phyloP scores from a whole-genome alignment of 306 rosid genomes.

The Ochetophila trinervis region DNA sequence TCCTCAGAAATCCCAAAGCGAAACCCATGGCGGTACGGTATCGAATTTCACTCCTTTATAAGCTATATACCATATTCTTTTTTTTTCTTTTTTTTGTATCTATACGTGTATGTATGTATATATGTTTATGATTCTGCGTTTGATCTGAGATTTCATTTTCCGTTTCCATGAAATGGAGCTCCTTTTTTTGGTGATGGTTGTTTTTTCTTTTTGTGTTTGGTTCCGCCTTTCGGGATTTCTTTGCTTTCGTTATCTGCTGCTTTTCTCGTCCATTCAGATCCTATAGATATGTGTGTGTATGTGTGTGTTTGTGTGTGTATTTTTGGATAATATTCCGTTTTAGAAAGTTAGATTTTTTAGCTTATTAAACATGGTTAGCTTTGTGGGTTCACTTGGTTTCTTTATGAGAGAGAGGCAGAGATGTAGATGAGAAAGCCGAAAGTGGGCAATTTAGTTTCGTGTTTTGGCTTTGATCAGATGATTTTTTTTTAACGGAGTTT shows the following conservation, averaged over 20 bases:
- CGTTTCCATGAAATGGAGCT: not conserved
- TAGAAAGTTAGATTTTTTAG: too few relatives aligned
- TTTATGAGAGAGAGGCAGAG: too few relatives aligned
- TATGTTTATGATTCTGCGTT: not conserved
- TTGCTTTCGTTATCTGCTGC: not conserved
- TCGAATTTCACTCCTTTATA: not conserved
- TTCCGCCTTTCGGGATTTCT: not conserved
- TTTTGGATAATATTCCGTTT: too few relatives aligned
- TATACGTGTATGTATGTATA: not conserved
- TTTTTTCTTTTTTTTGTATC: not conserved
- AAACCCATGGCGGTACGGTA: conserved; percentile 43
- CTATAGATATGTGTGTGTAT: too few relatives aligned
- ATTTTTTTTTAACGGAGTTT: too few relatives aligned
- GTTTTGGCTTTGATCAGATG: too few relatives aligned
- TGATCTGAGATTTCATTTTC: conserved; percentile 14
- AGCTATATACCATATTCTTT: not conserved
- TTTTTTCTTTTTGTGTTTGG: not conserved
- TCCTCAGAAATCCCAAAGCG: not conserved
- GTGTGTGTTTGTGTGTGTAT: not conserved
- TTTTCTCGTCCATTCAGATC: not conserved
- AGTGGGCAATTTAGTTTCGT: too few relatives aligned
- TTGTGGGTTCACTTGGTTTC: too few relatives aligned
- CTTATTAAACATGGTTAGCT: too few relatives aligned
- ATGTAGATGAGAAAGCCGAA: too few relatives aligned
- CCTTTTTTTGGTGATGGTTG: not conserved